Evolutionary conservation across 176 grass and related monocot genomes (phyloP).

Genomic region (Calamus simplicifolius): DNA sequence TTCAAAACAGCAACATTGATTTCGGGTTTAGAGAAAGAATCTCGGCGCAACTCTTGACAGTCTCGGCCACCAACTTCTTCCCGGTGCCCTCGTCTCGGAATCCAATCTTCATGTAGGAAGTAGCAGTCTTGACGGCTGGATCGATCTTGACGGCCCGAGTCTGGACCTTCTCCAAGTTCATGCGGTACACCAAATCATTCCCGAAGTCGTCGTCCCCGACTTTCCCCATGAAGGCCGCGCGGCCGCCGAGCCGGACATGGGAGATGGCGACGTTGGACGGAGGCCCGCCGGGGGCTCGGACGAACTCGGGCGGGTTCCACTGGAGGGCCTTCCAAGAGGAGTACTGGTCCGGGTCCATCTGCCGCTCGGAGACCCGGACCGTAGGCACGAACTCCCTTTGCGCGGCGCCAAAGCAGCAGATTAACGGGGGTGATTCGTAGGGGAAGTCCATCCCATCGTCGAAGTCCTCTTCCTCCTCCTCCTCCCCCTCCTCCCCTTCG

Average conservation of each 20-base stretch:
- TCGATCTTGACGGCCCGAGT: conserved; percentile 60
- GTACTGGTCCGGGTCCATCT: conserved; percentile 79
- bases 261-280: conserved; percentile 73
- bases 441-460: conserved; percentile 24
- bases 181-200: conserved; percentile 55
- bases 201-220: conserved; percentile 81
- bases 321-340: conserved; percentile 69
- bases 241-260: conserved; percentile 55
- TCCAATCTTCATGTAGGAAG: conserved; percentile 57
- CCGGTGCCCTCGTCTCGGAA: conserved; percentile 38
- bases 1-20: conserved; percentile 61
- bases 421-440: conserved; percentile 40
- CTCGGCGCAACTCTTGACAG: conserved; percentile 52
- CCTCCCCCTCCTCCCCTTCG: background rate
- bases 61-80: conserved; percentile 62
- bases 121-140: conserved; percentile 34
- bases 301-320: conserved; percentile 86
- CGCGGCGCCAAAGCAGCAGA: conserved; percentile 72
- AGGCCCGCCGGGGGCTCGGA: conserved; percentile 54
- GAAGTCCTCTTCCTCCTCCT: conserved; percentile 3
- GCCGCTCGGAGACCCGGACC: conserved; percentile 68
- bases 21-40: conserved; percentile 53
- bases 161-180: conserved; percentile 70
- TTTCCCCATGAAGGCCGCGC: conserved; percentile 70
- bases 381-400: conserved; percentile 79